Evolutionary conservation across 305 asterid genomes (phyloP), one percentile per base, ranked within the genome.

Genomic region (Solanum aculeatissimum): DNA sequence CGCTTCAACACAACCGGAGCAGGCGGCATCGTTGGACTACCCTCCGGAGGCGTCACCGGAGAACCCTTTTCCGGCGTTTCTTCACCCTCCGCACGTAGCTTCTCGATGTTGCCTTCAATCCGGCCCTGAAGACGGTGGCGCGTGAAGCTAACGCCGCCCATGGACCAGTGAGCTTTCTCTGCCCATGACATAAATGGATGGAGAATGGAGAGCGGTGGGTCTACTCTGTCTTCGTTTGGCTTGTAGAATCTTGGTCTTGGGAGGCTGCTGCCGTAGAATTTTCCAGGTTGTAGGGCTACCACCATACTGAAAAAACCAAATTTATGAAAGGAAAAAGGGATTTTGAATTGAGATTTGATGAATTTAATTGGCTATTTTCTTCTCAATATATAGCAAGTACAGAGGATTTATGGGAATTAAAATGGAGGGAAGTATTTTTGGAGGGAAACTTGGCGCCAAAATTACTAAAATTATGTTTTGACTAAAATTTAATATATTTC

Each of bases 81-180:
- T 40, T 88, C 35, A 49, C 47, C 84, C 92, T 96, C 94, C 1
- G 88, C 87, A 4, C 97, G 93, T 21, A 96, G 92, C 77, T 83
- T 92, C 79, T 91, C 87, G 51, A 96, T 89, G 63, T 89, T 96
- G 5, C 99, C 98, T 90, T 96, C 98, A 88, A 95, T 95, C 6
- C 96, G 92, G 85, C 99, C 99, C 79, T 95, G 99, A 89, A 95
- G 94, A 68, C 99, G 97, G 90, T 88, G 95, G 85, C 98, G 98
- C 89, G 71, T 85, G 90, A 91, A 81, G 83, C 89, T 95, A 81
- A 92, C 91, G 42, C 98, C 98, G 1, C 99, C 98, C 99, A 96
- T 96, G 18, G 98, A 93, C 99, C 98, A 95, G 87, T 96, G 99
- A 10, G 98, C 98, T 83, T 94, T 97, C 83, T 90, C 62, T n/a